A percentile compares a stretch with the other conserved stretches of the same genome.
Evolutionary conservation across 257 asterid genomes (phyloP).

Genomic region (Solanum microdontum): DNA sequence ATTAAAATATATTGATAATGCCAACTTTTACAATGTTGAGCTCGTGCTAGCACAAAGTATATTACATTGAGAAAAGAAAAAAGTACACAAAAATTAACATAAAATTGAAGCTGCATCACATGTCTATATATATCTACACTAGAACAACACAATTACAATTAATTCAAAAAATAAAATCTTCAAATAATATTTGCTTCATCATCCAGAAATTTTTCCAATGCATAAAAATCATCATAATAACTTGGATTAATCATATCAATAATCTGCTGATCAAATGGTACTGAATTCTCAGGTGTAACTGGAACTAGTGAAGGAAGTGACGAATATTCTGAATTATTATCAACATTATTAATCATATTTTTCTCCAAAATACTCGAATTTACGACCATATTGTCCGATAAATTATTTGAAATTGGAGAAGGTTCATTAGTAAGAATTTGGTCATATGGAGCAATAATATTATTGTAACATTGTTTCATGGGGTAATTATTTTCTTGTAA

Average conservation of each 20-base stretch:
- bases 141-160: not conserved
- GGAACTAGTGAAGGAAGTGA: conserved; percentile 33
- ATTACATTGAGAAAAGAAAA: not conserved
- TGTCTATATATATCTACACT: not conserved
- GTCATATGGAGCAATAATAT: not conserved
- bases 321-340: conserved; percentile 10
- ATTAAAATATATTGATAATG: too few relatives aligned
- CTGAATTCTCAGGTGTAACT: conserved; percentile 7
- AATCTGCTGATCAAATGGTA: not conserved
- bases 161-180: not conserved
- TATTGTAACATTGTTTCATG: not conserved
- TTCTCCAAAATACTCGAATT: not conserved
- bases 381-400: not conserved
- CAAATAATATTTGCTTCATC: conserved; percentile 21
- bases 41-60: not conserved
- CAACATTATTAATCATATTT: not conserved
- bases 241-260: not conserved
- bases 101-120: not conserved
- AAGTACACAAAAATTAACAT: not conserved
- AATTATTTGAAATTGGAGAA: not conserved
- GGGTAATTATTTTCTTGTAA: conserved; percentile 1
- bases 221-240: not conserved
- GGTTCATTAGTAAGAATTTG: not conserved
- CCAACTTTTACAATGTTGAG: too few relatives aligned
- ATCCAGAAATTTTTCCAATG: conserved; percentile 10